Conservation (phyloP, 1,284 basidiomycete genomes). For the Inonotus obliquus region DNA sequence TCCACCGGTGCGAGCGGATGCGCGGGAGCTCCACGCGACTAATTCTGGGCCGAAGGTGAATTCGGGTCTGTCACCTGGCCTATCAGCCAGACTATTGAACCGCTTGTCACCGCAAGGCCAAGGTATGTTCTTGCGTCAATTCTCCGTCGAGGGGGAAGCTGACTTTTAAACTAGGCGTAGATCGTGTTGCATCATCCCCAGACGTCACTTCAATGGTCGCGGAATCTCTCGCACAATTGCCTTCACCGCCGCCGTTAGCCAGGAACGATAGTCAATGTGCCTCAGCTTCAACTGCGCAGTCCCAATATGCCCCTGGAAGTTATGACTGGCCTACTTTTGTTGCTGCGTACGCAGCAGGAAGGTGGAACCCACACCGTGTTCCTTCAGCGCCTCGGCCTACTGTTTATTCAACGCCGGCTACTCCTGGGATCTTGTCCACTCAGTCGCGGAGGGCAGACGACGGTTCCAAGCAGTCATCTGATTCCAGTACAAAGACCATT, state of each 20-base stretch:
- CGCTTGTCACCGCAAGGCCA: not conserved
- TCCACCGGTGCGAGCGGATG: not conserved
- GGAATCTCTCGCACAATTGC: not conserved
- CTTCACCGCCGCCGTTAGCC: not conserved
- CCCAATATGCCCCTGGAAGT: constrained; percentile 21
- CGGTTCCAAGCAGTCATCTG: not conserved
- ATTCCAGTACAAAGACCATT: not conserved
- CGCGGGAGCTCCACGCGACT: constrained; percentile 2
- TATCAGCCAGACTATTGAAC: not conserved
- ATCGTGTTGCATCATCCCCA: not conserved
- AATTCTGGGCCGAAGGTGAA: not conserved
- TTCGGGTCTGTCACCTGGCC: not conserved
- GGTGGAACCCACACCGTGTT: constrained; percentile 76
- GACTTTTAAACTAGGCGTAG: not conserved
- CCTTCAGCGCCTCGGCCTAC: constrained; percentile 53
- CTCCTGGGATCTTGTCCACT: not conserved
- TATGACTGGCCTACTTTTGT: constrained; percentile 76
- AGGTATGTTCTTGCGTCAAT: not conserved
- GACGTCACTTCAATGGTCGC: not conserved
- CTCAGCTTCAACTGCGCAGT: not conserved
- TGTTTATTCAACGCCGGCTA: constrained; percentile 21
- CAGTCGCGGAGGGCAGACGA: not conserved
- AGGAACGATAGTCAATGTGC: constrained; percentile 2
- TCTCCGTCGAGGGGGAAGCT: not conserved
- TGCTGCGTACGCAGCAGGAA: constrained; percentile 66